Conservation (phyloP, 805 yeast genomes). For the Hanseniaspora valbyensis region DNA sequence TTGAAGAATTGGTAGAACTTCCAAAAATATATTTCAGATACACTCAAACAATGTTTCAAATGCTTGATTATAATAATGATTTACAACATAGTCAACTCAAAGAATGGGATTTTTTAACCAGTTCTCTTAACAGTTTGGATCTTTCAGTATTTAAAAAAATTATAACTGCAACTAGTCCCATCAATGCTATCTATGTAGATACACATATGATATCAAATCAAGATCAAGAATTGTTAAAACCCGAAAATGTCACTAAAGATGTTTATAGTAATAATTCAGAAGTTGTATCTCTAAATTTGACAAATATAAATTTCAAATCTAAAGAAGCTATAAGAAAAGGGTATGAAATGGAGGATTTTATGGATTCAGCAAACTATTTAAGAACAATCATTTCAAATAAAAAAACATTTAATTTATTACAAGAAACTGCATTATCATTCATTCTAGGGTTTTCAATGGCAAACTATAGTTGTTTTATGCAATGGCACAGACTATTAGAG, state of each 20-base stretch:
- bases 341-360: slow-evolving; percentile 39
- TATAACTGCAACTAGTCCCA: neutral
- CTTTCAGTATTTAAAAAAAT: neutral
- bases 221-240: slow-evolving; percentile 20
- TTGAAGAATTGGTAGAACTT: neutral
- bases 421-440: slow-evolving; percentile 47
- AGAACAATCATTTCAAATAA: slow-evolving; percentile 29
- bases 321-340: slow-evolving; percentile 25
- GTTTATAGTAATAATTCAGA: no score
- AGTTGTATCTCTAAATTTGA: slow-evolving; percentile 19
- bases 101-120: neutral
- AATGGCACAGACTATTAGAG: slow-evolving; percentile 48
- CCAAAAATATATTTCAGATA: neutral
- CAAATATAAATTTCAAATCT: slow-evolving; percentile 25
- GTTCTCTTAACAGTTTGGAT: neutral
- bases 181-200: slow-evolving; percentile 21
- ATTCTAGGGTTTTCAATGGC: slow-evolving; percentile 43
- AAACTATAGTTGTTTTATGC: slow-evolving; percentile 51
- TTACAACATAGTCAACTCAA: neutral
- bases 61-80: neutral
- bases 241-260: no score
- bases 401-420: slow-evolving; percentile 35
- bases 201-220: slow-evolving; percentile 26
- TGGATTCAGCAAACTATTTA: slow-evolving; percentile 56
- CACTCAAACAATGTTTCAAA: neutral